Evolutionary conservation across 2,329 filamentous ascomycete genomes (phyloP).

Genomic region (Laburnicola sp.): DNA sequence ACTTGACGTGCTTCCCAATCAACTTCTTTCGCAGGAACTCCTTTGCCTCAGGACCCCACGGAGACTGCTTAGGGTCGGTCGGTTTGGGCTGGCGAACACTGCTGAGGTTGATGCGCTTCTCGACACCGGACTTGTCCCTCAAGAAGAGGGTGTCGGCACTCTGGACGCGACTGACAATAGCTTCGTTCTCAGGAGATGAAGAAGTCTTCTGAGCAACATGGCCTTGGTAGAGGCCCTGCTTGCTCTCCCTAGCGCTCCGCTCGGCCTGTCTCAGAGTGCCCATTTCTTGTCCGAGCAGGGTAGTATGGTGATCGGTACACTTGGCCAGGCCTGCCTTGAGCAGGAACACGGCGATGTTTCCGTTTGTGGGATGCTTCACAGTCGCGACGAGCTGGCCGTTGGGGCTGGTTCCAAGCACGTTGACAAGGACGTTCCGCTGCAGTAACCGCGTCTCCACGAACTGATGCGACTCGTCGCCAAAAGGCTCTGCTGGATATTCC

Average conservation of each 20-base stretch:
- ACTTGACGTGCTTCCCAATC: slow-evolving; percentile 93
- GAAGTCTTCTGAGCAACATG: slow-evolving; percentile 68
- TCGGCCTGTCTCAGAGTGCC: slow-evolving; percentile 81
- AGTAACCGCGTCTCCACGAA: slow-evolving; percentile 86
- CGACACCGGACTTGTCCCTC: slow-evolving; percentile 78
- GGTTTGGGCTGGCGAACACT: slow-evolving; percentile 92
- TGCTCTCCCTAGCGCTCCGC: slow-evolving; percentile 76
- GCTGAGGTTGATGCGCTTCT: slow-evolving; percentile 90
- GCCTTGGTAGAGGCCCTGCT: slow-evolving; percentile 78
- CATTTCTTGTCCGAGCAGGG: slow-evolving; percentile 88
- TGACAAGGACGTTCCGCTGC: slow-evolving; percentile 81
- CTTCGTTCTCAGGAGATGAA: slow-evolving; percentile 70
- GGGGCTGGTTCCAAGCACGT: slow-evolving; percentile 82
- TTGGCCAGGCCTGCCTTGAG: slow-evolving; percentile 86
- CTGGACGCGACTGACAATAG: slow-evolving; percentile 80
- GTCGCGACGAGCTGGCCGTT: slow-evolving; percentile 90
- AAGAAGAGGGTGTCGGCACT: slow-evolving; percentile 88
- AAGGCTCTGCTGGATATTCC: slow-evolving; percentile 83
- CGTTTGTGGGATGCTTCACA: slow-evolving; percentile 78
- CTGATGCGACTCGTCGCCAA: slow-evolving; percentile 81
- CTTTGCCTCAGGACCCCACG: slow-evolving; percentile 91
- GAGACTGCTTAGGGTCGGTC: slow-evolving; percentile 81
- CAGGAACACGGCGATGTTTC: slow-evolving; percentile 90
- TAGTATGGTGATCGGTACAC: slow-evolving; percentile 95
- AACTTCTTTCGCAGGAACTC: slow-evolving; percentile 91